Percentiles rank a stretch among this genome's conserved stretches.
These are phyloP conservation scores for Pythium pyrilobum DNA, from an alignment of 352 stramenopile species.

Conservation along the genomic window DNA sequence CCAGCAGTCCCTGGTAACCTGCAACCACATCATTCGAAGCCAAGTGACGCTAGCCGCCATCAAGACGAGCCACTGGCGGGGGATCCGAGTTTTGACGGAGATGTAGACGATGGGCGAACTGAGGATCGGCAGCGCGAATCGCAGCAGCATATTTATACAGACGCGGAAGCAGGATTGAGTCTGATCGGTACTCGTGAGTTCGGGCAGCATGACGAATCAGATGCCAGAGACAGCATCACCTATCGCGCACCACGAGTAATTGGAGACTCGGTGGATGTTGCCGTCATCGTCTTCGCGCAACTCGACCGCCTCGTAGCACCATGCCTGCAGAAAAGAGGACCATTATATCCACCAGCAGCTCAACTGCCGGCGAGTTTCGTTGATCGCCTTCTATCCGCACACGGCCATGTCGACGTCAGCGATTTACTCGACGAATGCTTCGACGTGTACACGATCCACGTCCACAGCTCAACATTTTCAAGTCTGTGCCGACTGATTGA, in stretches of 20 bases:
- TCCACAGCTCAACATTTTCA: not conserved
- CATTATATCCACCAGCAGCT: not conserved
- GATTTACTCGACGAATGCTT: not conserved
- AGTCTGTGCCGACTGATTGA: not conserved
- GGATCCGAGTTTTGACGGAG: constrained; percentile 26
- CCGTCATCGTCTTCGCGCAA: constrained; percentile 66
- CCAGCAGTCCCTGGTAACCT: no score
- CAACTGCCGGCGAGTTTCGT: not conserved
- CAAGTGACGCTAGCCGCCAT: not conserved
- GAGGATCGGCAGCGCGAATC: constrained; percentile 37
- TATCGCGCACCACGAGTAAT: not conserved
- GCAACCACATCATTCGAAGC: no score
- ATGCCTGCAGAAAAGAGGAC: constrained; percentile 33
- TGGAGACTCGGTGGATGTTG: constrained; percentile 31
- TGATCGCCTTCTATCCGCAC: not conserved
- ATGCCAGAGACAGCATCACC: not conserved
- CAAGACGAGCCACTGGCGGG: not conserved
- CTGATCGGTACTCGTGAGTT: not conserved
- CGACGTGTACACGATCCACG: constrained; percentile 1
- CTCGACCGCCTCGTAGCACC: constrained; percentile 63
- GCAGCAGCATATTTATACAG: no score
- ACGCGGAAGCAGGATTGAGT: no score
- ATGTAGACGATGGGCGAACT: constrained; percentile 35
- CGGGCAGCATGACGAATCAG: not conserved
- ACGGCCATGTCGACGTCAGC: not conserved